Evolutionary conservation across 1,284 basidiomycete genomes (phyloP).

Genomic region (Farysia itapuensis): DNA sequence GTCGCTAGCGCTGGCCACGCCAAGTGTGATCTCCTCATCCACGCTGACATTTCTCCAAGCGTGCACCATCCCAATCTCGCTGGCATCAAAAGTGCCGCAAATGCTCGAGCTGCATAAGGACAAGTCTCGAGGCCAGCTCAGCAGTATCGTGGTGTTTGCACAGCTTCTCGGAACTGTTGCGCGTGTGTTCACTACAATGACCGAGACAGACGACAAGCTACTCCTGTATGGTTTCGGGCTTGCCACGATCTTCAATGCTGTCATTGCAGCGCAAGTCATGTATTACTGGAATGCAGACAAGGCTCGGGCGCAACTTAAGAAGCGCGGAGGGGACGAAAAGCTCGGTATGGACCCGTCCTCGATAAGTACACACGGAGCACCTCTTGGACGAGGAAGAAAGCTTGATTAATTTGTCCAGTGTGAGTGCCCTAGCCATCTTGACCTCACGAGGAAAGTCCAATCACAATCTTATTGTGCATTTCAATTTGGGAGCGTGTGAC

Average conservation of each 20-base stretch:
- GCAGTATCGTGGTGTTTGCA: constrained; percentile 57
- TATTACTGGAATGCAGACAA: constrained; percentile 54
- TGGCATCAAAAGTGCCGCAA: constrained; percentile 57
- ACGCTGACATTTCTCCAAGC: constrained; percentile 50
- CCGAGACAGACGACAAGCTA: constrained; percentile 57
- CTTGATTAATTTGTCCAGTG: constrained; percentile 22
- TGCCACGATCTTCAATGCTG: constrained; percentile 56
- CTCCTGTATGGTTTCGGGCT: constrained; percentile 57
- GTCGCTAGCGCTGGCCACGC: constrained; percentile 63
- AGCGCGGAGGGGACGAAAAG: constrained; percentile 21
- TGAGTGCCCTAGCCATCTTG: too few relatives aligned
- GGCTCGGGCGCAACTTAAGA: constrained; percentile 22
- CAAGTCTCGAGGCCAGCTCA: constrained; percentile 55
- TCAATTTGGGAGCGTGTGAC: too few relatives aligned
- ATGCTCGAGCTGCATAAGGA: constrained; percentile 54
- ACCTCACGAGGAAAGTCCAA: too few relatives aligned
- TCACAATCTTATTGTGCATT: too few relatives aligned
- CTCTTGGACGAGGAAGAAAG: constrained; percentile 18
- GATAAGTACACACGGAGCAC: constrained; percentile 23
- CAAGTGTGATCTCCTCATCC: constrained; percentile 29
- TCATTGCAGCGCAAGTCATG: constrained; percentile 53
- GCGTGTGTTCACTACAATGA: constrained; percentile 57
- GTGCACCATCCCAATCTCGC: constrained; percentile 54
- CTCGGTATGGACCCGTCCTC: constrained; percentile 12
- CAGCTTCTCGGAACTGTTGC: constrained; percentile 56